Percentiles rank a stretch among this genome's conserved stretches.
These are phyloP conservation scores for Venturia pyrina DNA, from an alignment of 2,329 filamentous ascomycete species.

Conservation along the genomic window DNA sequence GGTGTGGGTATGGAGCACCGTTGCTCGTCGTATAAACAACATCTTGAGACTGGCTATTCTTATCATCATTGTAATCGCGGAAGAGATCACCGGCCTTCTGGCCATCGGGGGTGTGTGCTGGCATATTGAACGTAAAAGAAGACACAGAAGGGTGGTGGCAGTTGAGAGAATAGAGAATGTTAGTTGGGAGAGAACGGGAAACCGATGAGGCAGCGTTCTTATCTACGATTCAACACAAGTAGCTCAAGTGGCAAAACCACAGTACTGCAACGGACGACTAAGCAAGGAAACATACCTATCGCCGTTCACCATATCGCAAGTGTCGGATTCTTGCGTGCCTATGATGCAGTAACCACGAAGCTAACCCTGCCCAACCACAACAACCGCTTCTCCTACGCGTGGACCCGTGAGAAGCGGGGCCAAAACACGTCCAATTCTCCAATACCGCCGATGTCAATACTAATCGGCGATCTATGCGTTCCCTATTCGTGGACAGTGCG, in stretches of 20 bases:
- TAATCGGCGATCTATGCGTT: too few species aligned
- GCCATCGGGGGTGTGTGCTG: not conserved
- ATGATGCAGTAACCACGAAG: not conserved
- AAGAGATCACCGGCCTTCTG: slow-evolving; percentile 17
- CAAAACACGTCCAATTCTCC: too few species aligned
- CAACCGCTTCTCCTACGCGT: too few species aligned
- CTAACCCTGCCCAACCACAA: too few species aligned
- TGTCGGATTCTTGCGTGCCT: not conserved
- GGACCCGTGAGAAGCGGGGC: too few species aligned
- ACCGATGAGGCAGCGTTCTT: not conserved
- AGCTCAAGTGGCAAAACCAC: not conserved
- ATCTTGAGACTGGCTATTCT: slow-evolving; percentile 32
- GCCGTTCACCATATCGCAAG: not conserved
- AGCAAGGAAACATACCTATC: not conserved
- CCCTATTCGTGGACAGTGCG: too few species aligned
- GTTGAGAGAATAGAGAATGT: too few species aligned
- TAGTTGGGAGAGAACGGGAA: not conserved
- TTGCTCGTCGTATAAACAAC: slow-evolving; percentile 47
- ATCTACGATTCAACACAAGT: not conserved
- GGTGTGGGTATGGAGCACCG: slow-evolving; percentile 46
- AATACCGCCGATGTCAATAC: too few species aligned
- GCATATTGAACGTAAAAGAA: not conserved
- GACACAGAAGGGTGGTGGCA: not conserved
- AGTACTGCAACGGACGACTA: too few species aligned
- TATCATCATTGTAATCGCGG: slow-evolving; percentile 36